Conservation (phyloP, 257 asterid species). For the Solanum stenotomum region DNA sequence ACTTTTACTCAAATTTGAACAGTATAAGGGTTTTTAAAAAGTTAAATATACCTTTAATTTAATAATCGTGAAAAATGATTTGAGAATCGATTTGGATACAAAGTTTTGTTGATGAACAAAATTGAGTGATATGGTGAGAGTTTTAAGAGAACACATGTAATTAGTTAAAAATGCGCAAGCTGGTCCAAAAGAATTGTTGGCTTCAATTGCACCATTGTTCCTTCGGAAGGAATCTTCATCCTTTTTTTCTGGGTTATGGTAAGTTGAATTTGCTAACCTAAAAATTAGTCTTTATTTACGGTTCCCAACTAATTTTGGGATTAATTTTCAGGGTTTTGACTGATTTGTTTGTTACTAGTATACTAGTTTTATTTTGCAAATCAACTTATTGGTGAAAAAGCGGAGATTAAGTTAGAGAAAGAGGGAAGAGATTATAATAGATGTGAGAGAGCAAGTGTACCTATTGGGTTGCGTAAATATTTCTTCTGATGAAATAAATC, state of each 20-base stretch:
- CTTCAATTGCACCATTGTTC: not conserved
- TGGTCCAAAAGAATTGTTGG: not conserved
- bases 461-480: not conserved
- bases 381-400: not conserved
- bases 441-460: not conserved
- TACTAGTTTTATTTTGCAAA: not conserved
- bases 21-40: not conserved
- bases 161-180: not conserved
- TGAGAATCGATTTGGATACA: not conserved
- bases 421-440: not conserved
- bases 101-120: not conserved
- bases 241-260: not conserved
- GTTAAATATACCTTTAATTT: not conserved
- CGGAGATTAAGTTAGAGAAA: not conserved
- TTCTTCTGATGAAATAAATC: not conserved
- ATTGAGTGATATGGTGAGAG: not conserved
- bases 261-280: not conserved
- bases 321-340: not conserved
- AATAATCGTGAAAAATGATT: not conserved
- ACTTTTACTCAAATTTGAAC: not conserved
- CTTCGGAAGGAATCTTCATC: not conserved
- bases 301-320: not conserved
- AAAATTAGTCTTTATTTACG: not conserved
- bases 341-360: not conserved
- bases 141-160: not conserved